Base-by-base conservation (phyloP, 805 yeast genomes). In the Candida endomychidarum region DNA sequence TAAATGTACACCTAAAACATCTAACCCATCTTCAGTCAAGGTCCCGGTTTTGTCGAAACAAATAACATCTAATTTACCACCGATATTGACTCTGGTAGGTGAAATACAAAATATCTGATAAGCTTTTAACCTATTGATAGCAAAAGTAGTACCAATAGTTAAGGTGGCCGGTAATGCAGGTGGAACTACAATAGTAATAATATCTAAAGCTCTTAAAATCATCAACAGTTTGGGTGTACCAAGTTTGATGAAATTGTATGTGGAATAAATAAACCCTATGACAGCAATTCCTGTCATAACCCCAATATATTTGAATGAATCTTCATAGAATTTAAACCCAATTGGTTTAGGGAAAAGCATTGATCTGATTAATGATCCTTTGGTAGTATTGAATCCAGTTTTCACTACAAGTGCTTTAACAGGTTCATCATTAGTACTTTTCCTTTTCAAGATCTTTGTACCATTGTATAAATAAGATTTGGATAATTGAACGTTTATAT, bases 21-120 rank as follows among this genome's bases (percentile, higher is more conserved):
- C 98, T 25, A 93, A 70, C 0, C 98, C 98, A 58, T 93, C 99
- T 55, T 93, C 98, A 0, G 99, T 93, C 47, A 93, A 68, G 0
- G 99, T 93, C 2, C 99, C 99, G 0, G 99, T 93, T 57, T 93
- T 93, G 65, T 93, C 99, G 61, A 93, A 93, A 54, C 96, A 89
- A 56, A 88, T 71, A 3, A 86, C 78, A 56, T 91, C 97, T 18
- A 93, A 58, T 52, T 93, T 89, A 8, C 99, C 99, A 24, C 96
- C 96, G n/a, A 93, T 82, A 56, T 93, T 93, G 34, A 95, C 93
- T 45, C 96, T 75, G 1, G 93, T 86, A 2, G 99, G 99, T 2
- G 96, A 80, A 41, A 91, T 91, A 60, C 99, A 93, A 52, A 82
- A 93, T 1, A 95, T 81, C 28, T 76, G 68, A 44, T 73, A 64